phyloP scores from a whole-genome alignment of 2,329 filamentous ascomycete genomes.

The Emergomyces orientalis region DNA sequence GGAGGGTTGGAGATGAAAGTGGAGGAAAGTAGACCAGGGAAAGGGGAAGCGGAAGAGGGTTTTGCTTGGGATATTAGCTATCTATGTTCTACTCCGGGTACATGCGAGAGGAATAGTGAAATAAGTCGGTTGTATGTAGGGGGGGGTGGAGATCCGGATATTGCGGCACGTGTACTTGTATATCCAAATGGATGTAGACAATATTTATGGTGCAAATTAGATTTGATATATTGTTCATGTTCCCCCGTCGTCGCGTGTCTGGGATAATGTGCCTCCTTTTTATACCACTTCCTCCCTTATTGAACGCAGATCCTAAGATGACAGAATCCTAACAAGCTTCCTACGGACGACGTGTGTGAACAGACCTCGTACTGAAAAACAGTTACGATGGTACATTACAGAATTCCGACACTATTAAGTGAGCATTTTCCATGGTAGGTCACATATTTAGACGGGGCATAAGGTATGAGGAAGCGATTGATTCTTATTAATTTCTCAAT shows the following conservation, averaged over 20 bases:
- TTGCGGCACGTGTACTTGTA: neutral
- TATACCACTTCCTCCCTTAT: neutral
- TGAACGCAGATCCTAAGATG: neutral
- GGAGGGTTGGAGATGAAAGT: constrained; percentile 42
- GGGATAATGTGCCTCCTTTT: no score
- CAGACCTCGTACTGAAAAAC: neutral
- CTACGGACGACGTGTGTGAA: neutral
- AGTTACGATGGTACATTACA: no score
- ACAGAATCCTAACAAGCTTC: neutral
- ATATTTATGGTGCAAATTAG: neutral
- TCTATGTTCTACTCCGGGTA: neutral
- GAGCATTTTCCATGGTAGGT: no score
- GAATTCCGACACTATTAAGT: neutral
- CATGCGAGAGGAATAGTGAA: neutral
- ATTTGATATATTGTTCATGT: neutral
- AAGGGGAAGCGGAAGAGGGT: neutral
- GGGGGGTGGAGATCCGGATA: neutral
- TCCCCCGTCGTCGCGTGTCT: neutral
- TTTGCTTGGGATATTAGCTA: neutral
- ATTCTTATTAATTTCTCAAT: neutral
- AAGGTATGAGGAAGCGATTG: neutral
- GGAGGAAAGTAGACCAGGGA: constrained; percentile 8
- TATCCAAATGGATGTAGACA: neutral
- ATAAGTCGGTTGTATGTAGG: neutral
- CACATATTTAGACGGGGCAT: neutral